A percentile compares a stretch with the other conserved stretches of the same genome.
These are phyloP conservation scores for Colletotrichum orbiculare DNA, from an alignment of 2,329 filamentous ascomycete genomes.

Conservation along the genomic window DNA sequence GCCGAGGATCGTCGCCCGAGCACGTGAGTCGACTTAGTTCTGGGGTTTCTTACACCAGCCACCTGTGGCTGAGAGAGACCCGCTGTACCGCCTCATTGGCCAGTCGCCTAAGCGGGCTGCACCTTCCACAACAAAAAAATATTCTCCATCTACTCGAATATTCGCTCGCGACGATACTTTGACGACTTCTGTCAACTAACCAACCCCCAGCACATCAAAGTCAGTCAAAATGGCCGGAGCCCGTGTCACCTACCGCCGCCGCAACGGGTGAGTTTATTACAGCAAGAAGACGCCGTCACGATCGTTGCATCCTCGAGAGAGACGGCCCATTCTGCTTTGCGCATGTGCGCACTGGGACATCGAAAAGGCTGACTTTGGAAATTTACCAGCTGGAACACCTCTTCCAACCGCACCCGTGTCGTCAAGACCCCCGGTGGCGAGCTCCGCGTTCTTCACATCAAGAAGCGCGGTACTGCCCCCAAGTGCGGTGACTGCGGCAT, in stretches of 20 bases:
- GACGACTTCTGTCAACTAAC: conserved; percentile 43
- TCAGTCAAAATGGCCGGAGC: conserved; percentile 67
- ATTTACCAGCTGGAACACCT: conserved; percentile 88
- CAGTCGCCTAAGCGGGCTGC: conserved; percentile 45
- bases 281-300: neutral
- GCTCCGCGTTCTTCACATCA: conserved; percentile 97
- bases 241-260: conserved; percentile 77
- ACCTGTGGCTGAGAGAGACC: conserved; percentile 20
- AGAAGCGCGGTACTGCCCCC: conserved; percentile 98
- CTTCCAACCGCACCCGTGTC: conserved; percentile 95
- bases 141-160: conserved; percentile 12
- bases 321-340: neutral
- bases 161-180: neutral
- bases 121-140: conserved; percentile 27
- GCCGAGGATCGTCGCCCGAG: conserved; percentile 1
- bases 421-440: conserved; percentile 97
- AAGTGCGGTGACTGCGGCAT: conserved; percentile 99
- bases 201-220: conserved; percentile 48
- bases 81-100: conserved; percentile 46
- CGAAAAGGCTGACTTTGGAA: conserved; percentile 39
- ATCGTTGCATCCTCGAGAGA: conserved; percentile 2
- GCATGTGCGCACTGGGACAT: conserved; percentile 6
- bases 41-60: conserved; percentile 12
- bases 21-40: conserved; percentile 25
- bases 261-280: conserved; percentile 76